Evolutionary conservation across 768 basidiomycete genomes (phyloP).

Genomic region (Amanita phalloides): DNA sequence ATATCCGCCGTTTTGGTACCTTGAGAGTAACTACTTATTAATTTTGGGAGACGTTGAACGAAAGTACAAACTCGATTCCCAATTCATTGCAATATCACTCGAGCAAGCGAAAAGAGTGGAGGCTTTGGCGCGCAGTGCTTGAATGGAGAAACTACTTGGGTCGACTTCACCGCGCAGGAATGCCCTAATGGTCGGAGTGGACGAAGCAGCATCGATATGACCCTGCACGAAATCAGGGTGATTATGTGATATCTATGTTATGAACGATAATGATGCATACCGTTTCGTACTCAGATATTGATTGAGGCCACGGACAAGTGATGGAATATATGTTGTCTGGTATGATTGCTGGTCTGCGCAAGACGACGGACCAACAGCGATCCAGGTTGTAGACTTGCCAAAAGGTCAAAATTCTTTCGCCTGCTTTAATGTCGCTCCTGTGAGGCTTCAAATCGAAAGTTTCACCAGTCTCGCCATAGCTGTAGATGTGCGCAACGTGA

Average conservation of each 20-base stretch:
- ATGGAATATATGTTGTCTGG: slow-evolving; percentile 56
- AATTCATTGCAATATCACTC: slow-evolving; percentile 45
- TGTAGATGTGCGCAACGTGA: slow-evolving; percentile 22
- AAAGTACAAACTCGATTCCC: slow-evolving; percentile 42
- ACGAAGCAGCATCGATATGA: slow-evolving; percentile 36
- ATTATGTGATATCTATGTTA: too few relatives aligned
- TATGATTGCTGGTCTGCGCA: slow-evolving; percentile 57
- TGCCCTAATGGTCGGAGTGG: slow-evolving; percentile 47
- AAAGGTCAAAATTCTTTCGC: slow-evolving; percentile 65
- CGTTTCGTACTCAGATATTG: slow-evolving; percentile 59
- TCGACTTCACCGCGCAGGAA: slow-evolving; percentile 54
- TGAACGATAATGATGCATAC: slow-evolving; percentile 25
- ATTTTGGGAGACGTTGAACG: background rate
- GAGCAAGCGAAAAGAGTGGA: slow-evolving; percentile 68
- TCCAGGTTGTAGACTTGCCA: slow-evolving; percentile 82
- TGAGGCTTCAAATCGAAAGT: slow-evolving; percentile 44
- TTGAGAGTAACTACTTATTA: slow-evolving; percentile 12
- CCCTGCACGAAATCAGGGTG: slow-evolving; percentile 30
- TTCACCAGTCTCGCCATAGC: slow-evolving; percentile 19
- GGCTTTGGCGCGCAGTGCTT: slow-evolving; percentile 62
- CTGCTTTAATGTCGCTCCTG: slow-evolving; percentile 49
- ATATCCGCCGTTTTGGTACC: slow-evolving; percentile 34
- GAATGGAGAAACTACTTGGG: slow-evolving; percentile 47
- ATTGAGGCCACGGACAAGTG: slow-evolving; percentile 69
- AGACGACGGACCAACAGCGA: slow-evolving; percentile 68